Percentiles rank a stretch among this genome's conserved stretches.
Evolutionary conservation across 257 asterid genomes (phyloP).

Genomic region (Solanum phureja): DNA sequence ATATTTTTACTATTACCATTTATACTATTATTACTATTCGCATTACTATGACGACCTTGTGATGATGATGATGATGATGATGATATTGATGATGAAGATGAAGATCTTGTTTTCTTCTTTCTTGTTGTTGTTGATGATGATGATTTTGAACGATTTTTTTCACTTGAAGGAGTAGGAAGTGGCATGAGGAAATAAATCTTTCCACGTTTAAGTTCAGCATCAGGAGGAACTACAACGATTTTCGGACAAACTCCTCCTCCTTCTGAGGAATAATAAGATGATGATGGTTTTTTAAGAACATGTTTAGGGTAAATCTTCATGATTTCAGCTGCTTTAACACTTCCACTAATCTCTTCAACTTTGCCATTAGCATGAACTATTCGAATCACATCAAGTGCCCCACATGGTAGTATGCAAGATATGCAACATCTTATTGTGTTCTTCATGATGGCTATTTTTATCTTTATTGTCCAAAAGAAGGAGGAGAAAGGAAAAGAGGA

Average conservation of each 20-base stretch:
- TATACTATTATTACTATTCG: neutral
- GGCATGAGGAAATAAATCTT: slow-evolving; percentile 92
- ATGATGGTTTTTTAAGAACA: slow-evolving; percentile 71
- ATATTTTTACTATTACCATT: slow-evolving; percentile 3
- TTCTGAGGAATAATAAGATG: slow-evolving; percentile 28
- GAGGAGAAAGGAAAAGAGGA: slow-evolving; percentile 1
- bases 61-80: neutral
- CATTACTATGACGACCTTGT: neutral
- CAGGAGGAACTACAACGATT: slow-evolving; percentile 68
- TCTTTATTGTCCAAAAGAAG: slow-evolving; percentile 5
- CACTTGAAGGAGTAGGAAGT: slow-evolving; percentile 33
- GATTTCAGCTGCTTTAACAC: slow-evolving; percentile 64
- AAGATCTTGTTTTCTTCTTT: slow-evolving; percentile 35
- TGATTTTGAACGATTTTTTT: slow-evolving; percentile 19
- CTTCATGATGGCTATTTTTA: slow-evolving; percentile 32
- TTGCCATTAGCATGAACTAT: slow-evolving; percentile 78
- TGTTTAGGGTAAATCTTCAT: slow-evolving; percentile 79
- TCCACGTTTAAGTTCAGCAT: slow-evolving; percentile 75
- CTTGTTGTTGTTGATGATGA: slow-evolving; percentile 14
- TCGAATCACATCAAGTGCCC: slow-evolving; percentile 85
- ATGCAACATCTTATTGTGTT: slow-evolving; percentile 83
- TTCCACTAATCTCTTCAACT: slow-evolving; percentile 69
- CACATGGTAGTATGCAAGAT: slow-evolving; percentile 99
- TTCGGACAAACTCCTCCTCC: slow-evolving; percentile 43
- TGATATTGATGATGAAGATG: neutral